phyloP scores from a whole-genome alignment of 2,329 filamentous ascomycete genomes.

The Xylariomycetidae sp. region DNA sequence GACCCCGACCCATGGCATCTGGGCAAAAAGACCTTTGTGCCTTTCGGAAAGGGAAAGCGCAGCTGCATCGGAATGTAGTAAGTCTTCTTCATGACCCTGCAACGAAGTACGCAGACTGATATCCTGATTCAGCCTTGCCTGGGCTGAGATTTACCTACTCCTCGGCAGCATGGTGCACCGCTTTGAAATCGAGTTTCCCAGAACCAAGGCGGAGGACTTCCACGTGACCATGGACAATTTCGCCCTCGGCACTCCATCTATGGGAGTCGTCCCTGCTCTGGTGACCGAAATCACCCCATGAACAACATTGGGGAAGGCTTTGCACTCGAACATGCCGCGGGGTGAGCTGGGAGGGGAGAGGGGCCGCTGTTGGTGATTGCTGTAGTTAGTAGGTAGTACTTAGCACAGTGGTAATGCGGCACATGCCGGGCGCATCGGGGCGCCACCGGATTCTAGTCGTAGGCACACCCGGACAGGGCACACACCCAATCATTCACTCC shows the following conservation, averaged over 20 bases:
- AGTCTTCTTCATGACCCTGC: constrained; percentile 7
- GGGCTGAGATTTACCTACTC: constrained; percentile 17
- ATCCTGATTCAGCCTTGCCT: constrained; percentile 16
- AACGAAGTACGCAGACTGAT: constrained; percentile 6
- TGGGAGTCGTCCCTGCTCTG: constrained; percentile 12
- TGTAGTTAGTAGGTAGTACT: too few species aligned
- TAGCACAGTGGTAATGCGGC: too few species aligned
- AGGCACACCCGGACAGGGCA: too few species aligned
- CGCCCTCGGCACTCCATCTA: constrained; percentile 10
- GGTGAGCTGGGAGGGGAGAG: too few species aligned
- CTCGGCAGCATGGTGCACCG: constrained; percentile 9
- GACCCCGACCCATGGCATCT: constrained; percentile 11
- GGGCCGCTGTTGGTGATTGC: too few species aligned
- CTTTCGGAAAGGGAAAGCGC: constrained; percentile 17
- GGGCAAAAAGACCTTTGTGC: constrained; percentile 17
- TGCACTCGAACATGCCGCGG: background rate
- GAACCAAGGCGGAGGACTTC: constrained; percentile 12
- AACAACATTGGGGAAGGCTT: background rate
- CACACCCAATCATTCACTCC: too few species aligned
- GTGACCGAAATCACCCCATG: constrained; percentile 5
- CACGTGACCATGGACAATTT: constrained; percentile 13
- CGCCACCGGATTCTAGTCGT: too few species aligned
- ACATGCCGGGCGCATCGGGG: too few species aligned
- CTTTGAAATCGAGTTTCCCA: constrained; percentile 12
- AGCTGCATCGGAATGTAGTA: constrained; percentile 24